Evolutionary conservation across 148 eudicot genomes (phyloP), one percentile per base, ranked within the genome.

Genomic region (Cornus controversa): DNA sequence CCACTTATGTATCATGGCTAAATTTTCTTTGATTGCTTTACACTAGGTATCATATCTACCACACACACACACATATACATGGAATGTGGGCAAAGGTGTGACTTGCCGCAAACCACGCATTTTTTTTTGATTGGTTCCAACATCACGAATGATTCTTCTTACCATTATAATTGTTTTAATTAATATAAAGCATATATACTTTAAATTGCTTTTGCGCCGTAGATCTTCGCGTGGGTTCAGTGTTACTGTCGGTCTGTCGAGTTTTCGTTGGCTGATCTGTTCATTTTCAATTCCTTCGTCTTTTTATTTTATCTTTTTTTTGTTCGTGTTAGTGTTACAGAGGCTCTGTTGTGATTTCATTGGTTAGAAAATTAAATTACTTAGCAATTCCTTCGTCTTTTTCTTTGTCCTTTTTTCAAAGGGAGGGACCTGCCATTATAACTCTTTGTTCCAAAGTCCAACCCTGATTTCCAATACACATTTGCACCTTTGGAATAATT

Each of bases 121-220:
- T 4, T 53, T 26, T 22, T 9, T 47, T 9, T 70, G 73, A 45
- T 70, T 40, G 73, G 28, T 42, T 16, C 28, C 24, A 40, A 70
- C 31, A 70, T 23, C 34, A 20, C 26, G 63, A 72, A 72, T 53
- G 34, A 50, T 50, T 72, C 64, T 54, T 14, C 22, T 9, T 47
- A 14, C 42, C 10, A 26, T 54, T 20, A 4, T 16, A 3, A 22
- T 24, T 47, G 10, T 45, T 25, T 73, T 47, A 79, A 70, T 77
- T 72, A 76, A 69, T 80, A 24, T 27, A 84, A 84, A 78, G 84
- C 81, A 84, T 73, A 84, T 80, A 80, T 73, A 80, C 84, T 84
- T 80, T 84, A 77, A 64, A 79, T 28, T 64, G 75, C 80, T 77
- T 74, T 53, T 53, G 67, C 37, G 18, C 74, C 58, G 34, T 7